A percentile compares a stretch with the other conserved stretches of the same genome.
phyloP scores from a whole-genome alignment of 352 stramenopile genomes.

The Globisporangium iwayamae region DNA sequence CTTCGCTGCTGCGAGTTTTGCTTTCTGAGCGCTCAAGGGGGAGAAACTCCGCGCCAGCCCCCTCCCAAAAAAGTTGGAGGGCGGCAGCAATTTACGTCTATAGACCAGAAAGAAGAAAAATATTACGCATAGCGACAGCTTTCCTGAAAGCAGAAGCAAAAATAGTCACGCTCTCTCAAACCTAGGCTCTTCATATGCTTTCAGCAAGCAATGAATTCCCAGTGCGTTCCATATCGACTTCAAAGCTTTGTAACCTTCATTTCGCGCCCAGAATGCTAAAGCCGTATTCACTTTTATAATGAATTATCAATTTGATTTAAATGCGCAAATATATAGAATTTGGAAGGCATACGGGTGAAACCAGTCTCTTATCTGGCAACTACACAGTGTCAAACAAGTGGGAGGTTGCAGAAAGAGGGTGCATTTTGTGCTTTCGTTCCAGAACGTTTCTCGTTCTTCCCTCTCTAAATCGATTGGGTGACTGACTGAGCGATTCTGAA shows the following conservation, averaged over 20 bases:
- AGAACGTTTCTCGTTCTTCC: constrained; percentile 13
- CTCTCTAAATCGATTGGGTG: neutral
- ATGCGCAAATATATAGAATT: too few relatives aligned
- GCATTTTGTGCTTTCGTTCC: constrained; percentile 1
- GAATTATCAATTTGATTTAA: too few relatives aligned
- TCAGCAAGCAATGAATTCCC: too few relatives aligned
- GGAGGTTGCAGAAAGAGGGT: neutral
- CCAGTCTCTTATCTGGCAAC: too few relatives aligned
- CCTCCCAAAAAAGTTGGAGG: neutral
- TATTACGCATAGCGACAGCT: too few relatives aligned
- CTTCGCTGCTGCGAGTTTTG: constrained; percentile 33
- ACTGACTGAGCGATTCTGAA: neutral
- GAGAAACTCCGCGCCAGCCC: constrained; percentile 24
- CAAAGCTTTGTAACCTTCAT: too few relatives aligned
- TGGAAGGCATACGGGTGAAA: too few relatives aligned
- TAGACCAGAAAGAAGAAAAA: neutral
- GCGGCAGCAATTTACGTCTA: neutral
- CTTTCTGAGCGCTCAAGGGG: constrained; percentile 25
- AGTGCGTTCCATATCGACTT: too few relatives aligned
- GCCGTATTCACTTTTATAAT: too few relatives aligned
- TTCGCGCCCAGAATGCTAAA: too few relatives aligned
- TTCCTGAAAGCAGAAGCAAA: neutral
- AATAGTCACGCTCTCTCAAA: neutral
- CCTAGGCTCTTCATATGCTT: neutral
- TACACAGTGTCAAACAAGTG: too few relatives aligned